These are phyloP conservation scores for Dictyostelium firmibasis DNA, from an alignment of 78 protist genomes.

Conservation along the genomic window DNA sequence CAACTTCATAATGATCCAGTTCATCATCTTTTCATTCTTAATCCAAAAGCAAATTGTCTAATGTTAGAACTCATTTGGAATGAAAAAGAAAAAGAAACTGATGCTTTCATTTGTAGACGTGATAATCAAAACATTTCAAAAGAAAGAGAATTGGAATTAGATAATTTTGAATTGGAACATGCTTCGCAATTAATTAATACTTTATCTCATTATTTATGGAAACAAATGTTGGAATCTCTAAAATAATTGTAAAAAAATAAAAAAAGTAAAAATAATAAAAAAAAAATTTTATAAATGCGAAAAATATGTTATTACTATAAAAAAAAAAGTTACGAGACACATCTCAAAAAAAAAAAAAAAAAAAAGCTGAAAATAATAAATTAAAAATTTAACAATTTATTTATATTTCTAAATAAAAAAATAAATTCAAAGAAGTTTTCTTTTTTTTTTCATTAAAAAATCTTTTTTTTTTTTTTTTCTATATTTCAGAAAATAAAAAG, in stretches of 20 bases:
- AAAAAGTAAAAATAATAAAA: not conserved
- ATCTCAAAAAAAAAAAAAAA: no score
- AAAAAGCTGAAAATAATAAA: no score
- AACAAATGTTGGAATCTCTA: not conserved
- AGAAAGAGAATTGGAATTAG: constrained; percentile 45
- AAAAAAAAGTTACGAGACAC: not conserved
- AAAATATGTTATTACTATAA: no score
- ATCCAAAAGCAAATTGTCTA: constrained; percentile 51
- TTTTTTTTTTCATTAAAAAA: not conserved
- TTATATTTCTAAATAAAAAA: no score
- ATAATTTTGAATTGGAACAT: constrained; percentile 24
- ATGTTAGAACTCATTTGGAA: constrained; percentile 73
- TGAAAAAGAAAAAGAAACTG: constrained; percentile 56
- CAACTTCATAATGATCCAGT: constrained; percentile 58
- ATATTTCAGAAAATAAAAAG: not conserved
- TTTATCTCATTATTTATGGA: constrained; percentile 72
- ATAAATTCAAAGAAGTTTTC: not conserved
- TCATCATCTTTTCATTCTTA: constrained; percentile 56
- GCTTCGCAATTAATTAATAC: constrained; percentile 71
- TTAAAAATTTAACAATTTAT: no score
- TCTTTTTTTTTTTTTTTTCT: not conserved
- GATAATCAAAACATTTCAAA: constrained; percentile 45
- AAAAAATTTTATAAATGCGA: not conserved
- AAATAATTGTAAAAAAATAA: not conserved
- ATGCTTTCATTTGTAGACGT: constrained; percentile 64